A percentile compares a stretch with the other conserved stretches of the same genome.
These are phyloP conservation scores for Picea engelmannii DNA, from an alignment of 83 land plant species.

Conservation along the genomic window DNA sequence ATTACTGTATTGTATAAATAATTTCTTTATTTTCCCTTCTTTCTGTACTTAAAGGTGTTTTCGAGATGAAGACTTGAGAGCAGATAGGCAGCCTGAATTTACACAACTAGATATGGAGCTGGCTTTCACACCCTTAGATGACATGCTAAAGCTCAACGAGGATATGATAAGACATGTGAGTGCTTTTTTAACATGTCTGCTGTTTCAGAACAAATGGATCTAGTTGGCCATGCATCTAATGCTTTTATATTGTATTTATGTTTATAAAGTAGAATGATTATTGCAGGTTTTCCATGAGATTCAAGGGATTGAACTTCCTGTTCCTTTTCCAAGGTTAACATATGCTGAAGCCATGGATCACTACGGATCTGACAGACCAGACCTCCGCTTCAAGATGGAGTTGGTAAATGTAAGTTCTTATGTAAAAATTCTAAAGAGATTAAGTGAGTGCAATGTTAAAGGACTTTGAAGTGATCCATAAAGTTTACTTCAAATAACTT, in stretches of 20 bases:
- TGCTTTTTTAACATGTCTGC: conserved; percentile 7
- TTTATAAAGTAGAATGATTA: not conserved
- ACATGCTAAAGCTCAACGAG: conserved; percentile 93
- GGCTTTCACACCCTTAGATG: conserved; percentile 90
- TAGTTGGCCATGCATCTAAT: not conserved
- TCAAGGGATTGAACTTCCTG: conserved; percentile 76
- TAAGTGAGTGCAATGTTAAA: not conserved
- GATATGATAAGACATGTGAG: conserved; percentile 90
- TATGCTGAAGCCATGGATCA: conserved; percentile 92
- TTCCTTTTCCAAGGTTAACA: conserved; percentile 89
- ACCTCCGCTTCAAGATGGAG: conserved; percentile 81
- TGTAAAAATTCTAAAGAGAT: not conserved
- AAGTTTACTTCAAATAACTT: not conserved
- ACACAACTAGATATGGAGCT: conserved; percentile 98
- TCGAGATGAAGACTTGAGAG: conserved; percentile 95
- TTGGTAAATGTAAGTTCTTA: conserved; percentile 66
- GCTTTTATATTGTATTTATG: not conserved
- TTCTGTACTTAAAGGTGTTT: conserved; percentile 70
- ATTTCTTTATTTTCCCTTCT: not conserved
- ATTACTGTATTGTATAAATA: not conserved
- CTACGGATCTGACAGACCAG: conserved; percentile 95
- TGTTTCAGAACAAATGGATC: conserved; percentile 1
- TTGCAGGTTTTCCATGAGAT: conserved; percentile 80
- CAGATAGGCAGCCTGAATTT: conserved; percentile 98
- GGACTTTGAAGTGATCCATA: not conserved